Conservation (phyloP, 352 stramenopile genomes). For the Pythium volutum region DNA sequence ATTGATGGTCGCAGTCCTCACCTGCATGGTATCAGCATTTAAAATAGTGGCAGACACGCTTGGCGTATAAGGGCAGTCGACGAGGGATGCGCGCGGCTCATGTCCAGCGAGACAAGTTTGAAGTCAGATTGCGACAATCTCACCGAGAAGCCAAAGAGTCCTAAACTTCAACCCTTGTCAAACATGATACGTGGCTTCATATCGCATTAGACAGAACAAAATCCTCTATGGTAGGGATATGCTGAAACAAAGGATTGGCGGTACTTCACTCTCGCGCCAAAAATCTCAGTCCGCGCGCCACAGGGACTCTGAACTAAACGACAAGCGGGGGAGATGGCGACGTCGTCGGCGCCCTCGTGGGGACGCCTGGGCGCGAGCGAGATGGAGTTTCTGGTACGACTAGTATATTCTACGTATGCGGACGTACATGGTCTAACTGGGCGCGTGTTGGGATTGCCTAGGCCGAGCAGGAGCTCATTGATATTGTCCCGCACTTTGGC, state of each 20-base stretch:
- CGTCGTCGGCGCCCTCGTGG: slow-evolving; percentile 25
- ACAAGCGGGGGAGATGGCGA: slow-evolving; percentile 19
- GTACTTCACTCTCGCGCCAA: neutral
- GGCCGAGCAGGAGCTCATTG: slow-evolving; percentile 86
- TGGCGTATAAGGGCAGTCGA: no score
- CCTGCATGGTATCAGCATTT: no score
- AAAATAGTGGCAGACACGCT: no score
- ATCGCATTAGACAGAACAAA: neutral
- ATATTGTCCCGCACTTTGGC: slow-evolving; percentile 84
- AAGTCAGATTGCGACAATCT: neutral
- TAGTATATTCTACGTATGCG: neutral
- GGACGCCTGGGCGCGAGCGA: slow-evolving; percentile 49
- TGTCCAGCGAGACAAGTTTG: neutral
- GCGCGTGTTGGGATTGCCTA: slow-evolving; percentile 15
- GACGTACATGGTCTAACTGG: neutral
- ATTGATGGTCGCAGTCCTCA: no score
- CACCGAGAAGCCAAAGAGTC: neutral
- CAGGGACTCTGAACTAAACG: no score
- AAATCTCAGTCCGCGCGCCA: no score
- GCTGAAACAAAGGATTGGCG: neutral
- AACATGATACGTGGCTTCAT: neutral
- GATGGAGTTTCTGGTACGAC: slow-evolving; percentile 75
- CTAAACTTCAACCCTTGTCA: neutral
- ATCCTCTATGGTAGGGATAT: neutral
- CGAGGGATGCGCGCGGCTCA: no score